phyloP scores from a whole-genome alignment of 2,329 filamentous ascomycete genomes.

The Sporothrix curviconia region DNA sequence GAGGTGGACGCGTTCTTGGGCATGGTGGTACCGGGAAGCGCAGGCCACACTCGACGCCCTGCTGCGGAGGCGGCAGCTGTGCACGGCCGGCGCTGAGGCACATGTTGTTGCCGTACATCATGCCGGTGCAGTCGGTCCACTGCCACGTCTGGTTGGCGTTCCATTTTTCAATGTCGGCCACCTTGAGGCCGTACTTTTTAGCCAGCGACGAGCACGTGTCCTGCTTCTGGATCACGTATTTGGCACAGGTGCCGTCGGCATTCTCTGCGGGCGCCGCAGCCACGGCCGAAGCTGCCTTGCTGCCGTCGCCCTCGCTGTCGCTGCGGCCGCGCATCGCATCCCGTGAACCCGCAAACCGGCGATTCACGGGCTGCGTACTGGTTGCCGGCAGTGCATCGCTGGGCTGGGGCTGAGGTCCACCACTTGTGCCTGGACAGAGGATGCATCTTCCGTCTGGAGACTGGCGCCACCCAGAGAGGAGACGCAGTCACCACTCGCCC shows the following conservation, averaged over 20 bases:
- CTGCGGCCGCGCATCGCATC: neutral
- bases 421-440: neutral
- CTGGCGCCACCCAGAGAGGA: constrained; percentile 1
- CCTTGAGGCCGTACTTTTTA: neutral
- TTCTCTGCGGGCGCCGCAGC: neutral
- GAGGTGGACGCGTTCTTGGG: constrained; percentile 15
- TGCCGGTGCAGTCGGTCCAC: constrained; percentile 3
- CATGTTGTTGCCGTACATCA: constrained; percentile 7
- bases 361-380: neutral
- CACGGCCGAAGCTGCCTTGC: neutral
- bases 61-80: neutral
- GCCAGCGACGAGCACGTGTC: constrained; percentile 8
- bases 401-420: neutral
- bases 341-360: neutral
- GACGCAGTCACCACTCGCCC: neutral
- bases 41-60: constrained; percentile 28
- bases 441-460: neutral
- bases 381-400: neutral
- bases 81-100: constrained; percentile 1
- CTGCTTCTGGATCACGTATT: constrained; percentile 6
- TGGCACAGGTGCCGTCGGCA: neutral
- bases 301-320: neutral
- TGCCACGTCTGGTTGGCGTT: neutral
- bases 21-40: constrained; percentile 24
- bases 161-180: constrained; percentile 10